Conservation (phyloP, 2,329 filamentous ascomycete genomes). For the Hypoxylon sp. region DNA sequence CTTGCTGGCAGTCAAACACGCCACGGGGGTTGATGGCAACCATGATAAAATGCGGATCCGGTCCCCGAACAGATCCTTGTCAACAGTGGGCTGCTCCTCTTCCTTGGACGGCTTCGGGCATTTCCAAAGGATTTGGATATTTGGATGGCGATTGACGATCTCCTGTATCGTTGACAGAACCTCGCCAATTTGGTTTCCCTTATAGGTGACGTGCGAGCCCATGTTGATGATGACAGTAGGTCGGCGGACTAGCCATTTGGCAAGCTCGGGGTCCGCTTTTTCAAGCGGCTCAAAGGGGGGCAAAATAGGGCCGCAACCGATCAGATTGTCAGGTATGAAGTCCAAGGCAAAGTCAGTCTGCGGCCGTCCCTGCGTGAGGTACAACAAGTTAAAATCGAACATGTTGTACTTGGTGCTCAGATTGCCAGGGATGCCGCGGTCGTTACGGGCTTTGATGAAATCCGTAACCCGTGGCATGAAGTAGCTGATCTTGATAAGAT, state of each 20-base stretch:
- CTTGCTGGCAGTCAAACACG: constrained; percentile 18
- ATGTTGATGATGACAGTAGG: constrained; percentile 25
- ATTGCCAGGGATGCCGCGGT: constrained; percentile 13
- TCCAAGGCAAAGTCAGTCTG: constrained; percentile 13
- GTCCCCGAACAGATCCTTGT: constrained; percentile 5
- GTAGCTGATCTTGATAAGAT: constrained; percentile 13
- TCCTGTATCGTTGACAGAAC: constrained; percentile 10
- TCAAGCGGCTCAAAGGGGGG: constrained; percentile 17
- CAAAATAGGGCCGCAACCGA: constrained; percentile 20
- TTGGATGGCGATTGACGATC: constrained; percentile 3
- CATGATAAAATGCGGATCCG: constrained; percentile 16
- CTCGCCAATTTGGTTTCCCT: constrained; percentile 16
- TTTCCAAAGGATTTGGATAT: constrained; percentile 19
- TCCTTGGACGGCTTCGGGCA: constrained; percentile 15
- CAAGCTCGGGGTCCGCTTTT: constrained; percentile 15
- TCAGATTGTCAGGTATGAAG: constrained; percentile 13
- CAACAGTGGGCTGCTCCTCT: background rate
- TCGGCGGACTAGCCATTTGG: constrained; percentile 6
- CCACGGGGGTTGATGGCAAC: constrained; percentile 19
- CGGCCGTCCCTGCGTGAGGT: constrained; percentile 14
- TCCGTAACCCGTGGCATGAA: constrained; percentile 6
- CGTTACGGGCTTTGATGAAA: constrained; percentile 22
- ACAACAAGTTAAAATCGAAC: constrained; percentile 11
- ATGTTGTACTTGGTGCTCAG: constrained; percentile 24
- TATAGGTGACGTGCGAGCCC: constrained; percentile 23